These are phyloP conservation scores for Petunia hybrid DNA, from an alignment of 305 asterid genomes.

Conservation along the genomic window DNA sequence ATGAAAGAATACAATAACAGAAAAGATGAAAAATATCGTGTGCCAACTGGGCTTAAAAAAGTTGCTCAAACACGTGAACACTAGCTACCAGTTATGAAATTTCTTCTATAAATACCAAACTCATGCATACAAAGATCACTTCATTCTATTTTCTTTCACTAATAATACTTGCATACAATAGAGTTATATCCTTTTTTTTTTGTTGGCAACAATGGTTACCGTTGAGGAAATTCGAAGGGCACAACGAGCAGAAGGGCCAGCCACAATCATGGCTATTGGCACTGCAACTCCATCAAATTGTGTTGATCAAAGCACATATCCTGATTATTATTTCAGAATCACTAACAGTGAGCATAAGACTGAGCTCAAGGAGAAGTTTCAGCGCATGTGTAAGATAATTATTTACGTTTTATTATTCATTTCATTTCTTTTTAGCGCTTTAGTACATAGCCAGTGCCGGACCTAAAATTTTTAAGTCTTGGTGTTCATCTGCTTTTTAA, in stretches of 20 bases:
- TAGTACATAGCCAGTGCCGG: background rate
- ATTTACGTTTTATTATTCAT: background rate
- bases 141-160: background rate
- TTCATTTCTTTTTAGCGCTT: too few species aligned
- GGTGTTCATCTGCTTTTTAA: too few species aligned
- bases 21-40: background rate
- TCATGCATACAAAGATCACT: background rate
- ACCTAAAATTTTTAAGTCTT: too few species aligned
- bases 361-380: slow-evolving; percentile 63
- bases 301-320: slow-evolving; percentile 58
- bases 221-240: slow-evolving; percentile 65
- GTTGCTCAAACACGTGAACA: slow-evolving; percentile 27
- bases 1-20: too few species aligned
- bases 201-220: slow-evolving; percentile 46
- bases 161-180: too few species aligned
- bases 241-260: slow-evolving; percentile 71
- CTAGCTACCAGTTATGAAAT: background rate
- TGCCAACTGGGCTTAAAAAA: background rate
- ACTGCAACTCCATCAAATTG: slow-evolving; percentile 65
- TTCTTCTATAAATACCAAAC: background rate
- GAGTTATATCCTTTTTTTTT: too few species aligned
- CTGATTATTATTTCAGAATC: slow-evolving; percentile 65
- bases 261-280: slow-evolving; percentile 69
- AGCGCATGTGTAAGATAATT: slow-evolving; percentile 65
- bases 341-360: slow-evolving; percentile 65